Evolutionary conservation across 192 early-diverging fungal species (phyloP), one percentile per base, ranked within the genome.

Genomic region (Chytriomyces confervae): DNA sequence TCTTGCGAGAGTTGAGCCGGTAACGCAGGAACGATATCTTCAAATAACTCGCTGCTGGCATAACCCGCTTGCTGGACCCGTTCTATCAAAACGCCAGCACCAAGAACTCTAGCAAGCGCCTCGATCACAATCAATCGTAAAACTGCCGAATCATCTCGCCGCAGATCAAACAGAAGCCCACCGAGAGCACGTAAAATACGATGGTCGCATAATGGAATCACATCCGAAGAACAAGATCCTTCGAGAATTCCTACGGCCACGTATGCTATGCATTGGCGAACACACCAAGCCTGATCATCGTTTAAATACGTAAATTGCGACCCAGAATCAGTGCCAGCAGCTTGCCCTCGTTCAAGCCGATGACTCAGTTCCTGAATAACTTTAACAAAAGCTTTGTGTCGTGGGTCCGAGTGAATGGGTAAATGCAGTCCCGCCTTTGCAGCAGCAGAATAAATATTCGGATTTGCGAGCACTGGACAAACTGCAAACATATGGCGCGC

Each of bases 391-490:
- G 62, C 24, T 62, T 74, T 74, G 44, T 74, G 61, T 10, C 72
- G 27, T n/a, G 72, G 72, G 27, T 74, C 61, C 61, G 72, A 74
- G 7, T 47, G 61, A 23, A 24, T 48, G 9, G 72, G 72, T 10
- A 74, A 29, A 44, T 74, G 62, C 2, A 61, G 23, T 7, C 50
- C 16, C 36, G 36, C 36, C 29, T 51, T 63, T 61, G 57, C 18
- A 16, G 57, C 27, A 4, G 13, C 8, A n/a, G 57, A n/a, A 45
- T 61, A 74, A 44, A 74, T 62, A 9, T 63, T 48, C 23, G 72
- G 46, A 62, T 74, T 74, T 45, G 72, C 72, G 44, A 74, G 44
- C 5, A 74, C 61, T 11, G 72, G 72, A 27, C 72, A 74, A 7
- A 45, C 1, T 8, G 62, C 61, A 47, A 62, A 74, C 24, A 74